Evolutionary conservation across 1,284 basidiomycete genomes (phyloP).

Genomic region (Malassezia obtusa): DNA sequence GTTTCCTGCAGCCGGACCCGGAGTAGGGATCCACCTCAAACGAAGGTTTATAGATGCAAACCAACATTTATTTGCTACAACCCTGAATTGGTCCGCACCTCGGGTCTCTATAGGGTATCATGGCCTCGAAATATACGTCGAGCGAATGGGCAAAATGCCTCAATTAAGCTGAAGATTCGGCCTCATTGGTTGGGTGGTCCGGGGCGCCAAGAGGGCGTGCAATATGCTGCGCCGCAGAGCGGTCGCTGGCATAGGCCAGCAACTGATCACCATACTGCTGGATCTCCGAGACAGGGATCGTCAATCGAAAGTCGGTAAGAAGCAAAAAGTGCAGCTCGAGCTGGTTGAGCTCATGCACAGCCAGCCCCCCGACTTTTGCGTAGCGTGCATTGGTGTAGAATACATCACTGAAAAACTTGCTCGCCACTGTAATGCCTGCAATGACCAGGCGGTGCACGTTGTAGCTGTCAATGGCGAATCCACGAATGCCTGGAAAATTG

Average conservation of each 20-base stretch:
- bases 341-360: conserved; percentile 85
- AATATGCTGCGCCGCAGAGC: background rate
- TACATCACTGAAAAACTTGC: conserved; percentile 97
- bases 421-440: conserved; percentile 91
- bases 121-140: too few relatives aligned
- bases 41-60: too few relatives aligned
- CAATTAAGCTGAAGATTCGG: too few relatives aligned
- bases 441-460: conserved; percentile 94
- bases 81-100: too few relatives aligned
- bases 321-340: conserved; percentile 93
- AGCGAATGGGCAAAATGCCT: too few relatives aligned
- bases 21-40: too few relatives aligned
- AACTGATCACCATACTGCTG: conserved; percentile 88
- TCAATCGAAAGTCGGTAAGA: conserved; percentile 84
- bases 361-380: conserved; percentile 93
- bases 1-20: too few relatives aligned
- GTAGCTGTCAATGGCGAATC: conserved; percentile 90
- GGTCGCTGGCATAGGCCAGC: conserved; percentile 50
- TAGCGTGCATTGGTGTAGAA: conserved; percentile 99
- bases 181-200: too few relatives aligned
- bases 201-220: too few relatives aligned
- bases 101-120: too few relatives aligned
- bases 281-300: conserved; percentile 81
- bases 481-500: conserved; percentile 49
- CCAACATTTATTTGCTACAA: too few relatives aligned